These are phyloP conservation scores for Psidium friedrichsthalianum DNA, from an alignment of 345 rosid species.

Conservation along the genomic window DNA sequence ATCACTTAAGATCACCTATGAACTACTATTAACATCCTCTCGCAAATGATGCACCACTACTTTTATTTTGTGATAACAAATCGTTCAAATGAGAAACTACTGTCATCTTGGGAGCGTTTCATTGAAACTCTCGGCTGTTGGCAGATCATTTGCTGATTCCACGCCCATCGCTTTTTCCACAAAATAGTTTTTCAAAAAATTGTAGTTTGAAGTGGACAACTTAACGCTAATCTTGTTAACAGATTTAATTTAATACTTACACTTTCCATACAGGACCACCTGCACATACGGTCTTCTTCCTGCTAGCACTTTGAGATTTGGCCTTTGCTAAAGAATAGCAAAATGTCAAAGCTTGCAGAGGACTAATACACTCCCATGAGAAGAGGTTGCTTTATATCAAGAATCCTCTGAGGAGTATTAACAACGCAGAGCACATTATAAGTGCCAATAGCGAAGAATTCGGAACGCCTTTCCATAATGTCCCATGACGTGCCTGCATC, in stretches of 20 bases:
- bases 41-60: too few species aligned
- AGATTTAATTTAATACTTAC: background rate
- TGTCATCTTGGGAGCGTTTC: background rate
- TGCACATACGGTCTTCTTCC: background rate
- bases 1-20: too few species aligned
- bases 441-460: background rate
- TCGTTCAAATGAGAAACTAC: background rate
- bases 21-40: too few species aligned
- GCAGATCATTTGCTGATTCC: background rate
- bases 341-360: background rate
- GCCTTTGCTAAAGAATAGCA: background rate
- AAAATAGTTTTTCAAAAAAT: background rate
- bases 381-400: background rate
- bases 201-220: background rate
- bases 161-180: fast-evolving
- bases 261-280: background rate
- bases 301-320: background rate
- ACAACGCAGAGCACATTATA: background rate
- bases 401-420: background rate
- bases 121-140: background rate
- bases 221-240: background rate
- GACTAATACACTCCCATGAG: background rate
- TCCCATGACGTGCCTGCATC: background rate
- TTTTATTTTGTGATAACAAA: background rate
- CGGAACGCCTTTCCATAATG: background rate